These are phyloP conservation scores for Penicillium maclennaniae DNA, from an alignment of 495 filamentous ascomycete species.

Conservation along the genomic window DNA sequence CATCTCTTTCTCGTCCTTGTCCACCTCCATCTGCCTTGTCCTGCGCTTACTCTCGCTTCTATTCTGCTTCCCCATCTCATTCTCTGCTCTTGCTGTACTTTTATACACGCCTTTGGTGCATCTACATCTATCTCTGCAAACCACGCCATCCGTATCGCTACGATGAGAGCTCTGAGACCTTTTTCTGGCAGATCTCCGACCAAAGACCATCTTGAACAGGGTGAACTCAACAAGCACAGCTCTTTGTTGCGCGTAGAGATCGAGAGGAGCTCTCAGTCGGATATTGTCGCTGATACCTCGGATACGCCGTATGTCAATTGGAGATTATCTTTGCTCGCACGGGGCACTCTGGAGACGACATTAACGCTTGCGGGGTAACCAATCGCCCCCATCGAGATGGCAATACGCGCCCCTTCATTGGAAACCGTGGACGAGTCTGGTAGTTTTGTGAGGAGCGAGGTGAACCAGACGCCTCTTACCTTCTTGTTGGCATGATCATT, in stretches of 20 bases:
- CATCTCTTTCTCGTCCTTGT: too few species aligned
- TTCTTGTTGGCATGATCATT: conserved; percentile 9
- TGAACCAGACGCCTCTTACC: conserved; percentile 4
- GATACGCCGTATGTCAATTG: conserved; percentile 9
- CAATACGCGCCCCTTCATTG: neutral
- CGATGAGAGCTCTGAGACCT: too few species aligned
- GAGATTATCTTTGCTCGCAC: conserved; percentile 7
- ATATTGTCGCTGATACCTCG: neutral
- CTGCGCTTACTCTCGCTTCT: neutral
- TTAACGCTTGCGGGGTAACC: conserved; percentile 15
- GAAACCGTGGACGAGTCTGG: conserved; percentile 11
- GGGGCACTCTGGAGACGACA: neutral
- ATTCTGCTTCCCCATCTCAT: neutral
- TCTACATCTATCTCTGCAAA: neutral
- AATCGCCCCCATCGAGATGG: conserved; percentile 11
- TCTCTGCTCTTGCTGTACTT: neutral
- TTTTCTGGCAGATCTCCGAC: neutral
- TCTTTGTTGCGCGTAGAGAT: conserved; percentile 10
- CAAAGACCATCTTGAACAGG: neutral
- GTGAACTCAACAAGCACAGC: conserved; percentile 3
- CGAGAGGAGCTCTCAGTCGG: conserved; percentile 9
- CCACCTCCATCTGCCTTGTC: too few species aligned
- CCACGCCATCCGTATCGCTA: too few species aligned
- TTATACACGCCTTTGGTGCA: neutral
- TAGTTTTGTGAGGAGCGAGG: conserved; percentile 9